These are phyloP conservation scores for Arthromyces matolae DNA, from an alignment of 768 basidiomycete species.

Conservation along the genomic window DNA sequence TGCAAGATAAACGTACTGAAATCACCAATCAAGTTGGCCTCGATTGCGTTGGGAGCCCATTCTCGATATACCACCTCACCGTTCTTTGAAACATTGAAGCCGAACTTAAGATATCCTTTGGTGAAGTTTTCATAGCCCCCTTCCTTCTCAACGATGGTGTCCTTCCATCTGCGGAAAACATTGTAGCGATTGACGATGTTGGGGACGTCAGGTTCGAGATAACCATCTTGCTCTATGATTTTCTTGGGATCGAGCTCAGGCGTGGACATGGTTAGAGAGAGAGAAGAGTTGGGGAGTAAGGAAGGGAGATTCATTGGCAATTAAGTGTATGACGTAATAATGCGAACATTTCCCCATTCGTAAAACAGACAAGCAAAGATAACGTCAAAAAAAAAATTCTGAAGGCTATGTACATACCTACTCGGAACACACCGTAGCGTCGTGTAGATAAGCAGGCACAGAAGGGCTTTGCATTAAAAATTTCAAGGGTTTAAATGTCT, in stretches of 20 bases:
- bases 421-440: no score
- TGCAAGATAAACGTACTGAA: constrained; percentile 70
- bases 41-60: constrained; percentile 90
- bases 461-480: no score
- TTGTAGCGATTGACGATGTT: constrained; percentile 69
- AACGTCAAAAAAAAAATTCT: no score
- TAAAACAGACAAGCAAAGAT: no score
- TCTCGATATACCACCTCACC: constrained; percentile 83
- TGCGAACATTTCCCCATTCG: constrained; percentile 2
- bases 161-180: constrained; percentile 70
- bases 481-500: no score
- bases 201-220: constrained; percentile 69
- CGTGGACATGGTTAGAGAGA: constrained; percentile 34
- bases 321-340: constrained; percentile 18
- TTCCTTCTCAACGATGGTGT: constrained; percentile 70
- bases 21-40: constrained; percentile 87
- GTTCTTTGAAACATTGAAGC: constrained; percentile 66
- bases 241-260: constrained; percentile 50
- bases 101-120: constrained; percentile 75
- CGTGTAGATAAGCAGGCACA: no score
- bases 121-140: constrained; percentile 83
- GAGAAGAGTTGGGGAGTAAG: constrained; percentile 9
- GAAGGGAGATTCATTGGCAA: constrained; percentile 16
- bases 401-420: no score
- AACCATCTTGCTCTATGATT: constrained; percentile 64